phyloP scores from a whole-genome alignment of 805 yeast genomes.

The Clavispora phyllophila region DNA sequence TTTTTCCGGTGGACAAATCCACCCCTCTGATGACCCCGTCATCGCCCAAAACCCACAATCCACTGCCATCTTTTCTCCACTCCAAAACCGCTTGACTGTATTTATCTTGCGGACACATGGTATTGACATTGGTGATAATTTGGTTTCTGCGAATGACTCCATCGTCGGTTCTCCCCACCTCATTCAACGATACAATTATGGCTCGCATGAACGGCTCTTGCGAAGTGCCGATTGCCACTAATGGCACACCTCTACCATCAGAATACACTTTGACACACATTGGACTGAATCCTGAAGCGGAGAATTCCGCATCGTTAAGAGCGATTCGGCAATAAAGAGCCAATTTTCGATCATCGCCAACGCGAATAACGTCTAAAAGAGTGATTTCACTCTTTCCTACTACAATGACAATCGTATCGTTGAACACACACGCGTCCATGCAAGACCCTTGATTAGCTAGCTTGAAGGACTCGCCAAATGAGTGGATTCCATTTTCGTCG shows the following conservation, averaged over 20 bases:
- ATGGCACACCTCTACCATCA: slow-evolving; percentile 14
- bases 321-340: slow-evolving; percentile 45
- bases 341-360: slow-evolving; percentile 17
- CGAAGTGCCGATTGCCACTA: slow-evolving; percentile 64
- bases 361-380: slow-evolving; percentile 41
- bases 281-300: slow-evolving; percentile 59
- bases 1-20: slow-evolving; percentile 39
- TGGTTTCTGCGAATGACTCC: slow-evolving; percentile 21
- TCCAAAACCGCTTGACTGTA: slow-evolving; percentile 47
- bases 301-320: slow-evolving; percentile 68
- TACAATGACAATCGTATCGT: slow-evolving; percentile 37
- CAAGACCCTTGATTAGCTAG: slow-evolving; percentile 51
- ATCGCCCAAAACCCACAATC: slow-evolving; percentile 66
- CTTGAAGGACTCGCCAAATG: slow-evolving; percentile 20
- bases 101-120: slow-evolving; percentile 65
- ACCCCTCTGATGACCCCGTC: slow-evolving; percentile 63
- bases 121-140: slow-evolving; percentile 28
- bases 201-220: slow-evolving; percentile 75
- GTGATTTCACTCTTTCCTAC: slow-evolving; percentile 60
- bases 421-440: slow-evolving; percentile 30
- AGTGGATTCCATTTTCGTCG: slow-evolving; percentile 10
- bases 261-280: slow-evolving; percentile 31
- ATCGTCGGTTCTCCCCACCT: slow-evolving; percentile 4
- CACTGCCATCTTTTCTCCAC: slow-evolving; percentile 42
- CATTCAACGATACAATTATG: slow-evolving; percentile 48